These are phyloP conservation scores for Gaeumannomyces tritici DNA, from an alignment of 2,329 filamentous ascomycete species.

Conservation along the genomic window DNA sequence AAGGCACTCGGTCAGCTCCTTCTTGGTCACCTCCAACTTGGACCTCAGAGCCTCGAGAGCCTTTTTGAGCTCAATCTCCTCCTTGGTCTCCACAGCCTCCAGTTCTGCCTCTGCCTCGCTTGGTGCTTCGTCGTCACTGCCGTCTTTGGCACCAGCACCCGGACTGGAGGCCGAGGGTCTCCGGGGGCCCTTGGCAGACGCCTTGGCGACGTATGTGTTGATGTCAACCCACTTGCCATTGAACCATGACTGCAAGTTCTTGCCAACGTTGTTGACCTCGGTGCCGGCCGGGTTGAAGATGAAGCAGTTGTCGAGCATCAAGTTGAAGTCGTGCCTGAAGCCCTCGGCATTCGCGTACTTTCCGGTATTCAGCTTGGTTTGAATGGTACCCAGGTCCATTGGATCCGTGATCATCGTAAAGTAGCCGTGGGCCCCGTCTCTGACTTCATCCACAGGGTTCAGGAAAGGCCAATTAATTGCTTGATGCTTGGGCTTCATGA, in stretches of 20 bases:
- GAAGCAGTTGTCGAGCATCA: constrained; percentile 84
- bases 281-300: constrained; percentile 59
- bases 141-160: constrained; percentile 59
- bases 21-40: constrained; percentile 45
- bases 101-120: constrained; percentile 44
- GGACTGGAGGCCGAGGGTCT: constrained; percentile 46
- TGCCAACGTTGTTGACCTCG: constrained; percentile 40
- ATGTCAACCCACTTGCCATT: constrained; percentile 64
- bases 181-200: background rate
- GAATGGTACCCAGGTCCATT: constrained; percentile 86
- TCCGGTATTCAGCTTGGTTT: constrained; percentile 64
- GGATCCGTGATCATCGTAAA: constrained; percentile 92
- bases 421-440: constrained; percentile 86
- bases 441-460: constrained; percentile 82
- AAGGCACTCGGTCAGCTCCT: constrained; percentile 46
- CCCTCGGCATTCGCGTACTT: constrained; percentile 77
- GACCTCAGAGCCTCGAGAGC: constrained; percentile 43
- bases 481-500: constrained; percentile 65
- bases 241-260: constrained; percentile 66
- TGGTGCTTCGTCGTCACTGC: constrained; percentile 63
- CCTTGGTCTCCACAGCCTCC: constrained; percentile 14
- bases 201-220: constrained; percentile 1
- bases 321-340: constrained; percentile 71
- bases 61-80: constrained; percentile 20
- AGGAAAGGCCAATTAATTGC: constrained; percentile 65